These are phyloP conservation scores for Benincasa hispida DNA, from an alignment of 306 rosid species.

Conservation along the genomic window DNA sequence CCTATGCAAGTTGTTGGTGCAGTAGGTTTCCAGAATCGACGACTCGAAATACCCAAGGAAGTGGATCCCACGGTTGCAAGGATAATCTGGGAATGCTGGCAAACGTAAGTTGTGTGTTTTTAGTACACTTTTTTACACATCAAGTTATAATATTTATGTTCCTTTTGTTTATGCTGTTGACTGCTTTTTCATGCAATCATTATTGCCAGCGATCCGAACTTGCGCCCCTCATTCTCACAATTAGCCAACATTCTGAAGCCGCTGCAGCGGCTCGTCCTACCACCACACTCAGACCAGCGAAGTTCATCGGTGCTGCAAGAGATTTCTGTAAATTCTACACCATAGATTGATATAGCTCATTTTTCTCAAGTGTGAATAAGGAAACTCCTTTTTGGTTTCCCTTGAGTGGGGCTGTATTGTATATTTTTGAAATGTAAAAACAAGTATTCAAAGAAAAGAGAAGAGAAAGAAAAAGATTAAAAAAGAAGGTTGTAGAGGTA, in stretches of 20 bases:
- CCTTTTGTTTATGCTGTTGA: neutral
- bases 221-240: conserved; percentile 83
- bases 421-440: conserved; percentile 2
- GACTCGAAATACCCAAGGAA: conserved; percentile 92
- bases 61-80: conserved; percentile 80
- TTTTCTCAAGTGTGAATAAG: conserved; percentile 46
- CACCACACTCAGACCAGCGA: conserved; percentile 57
- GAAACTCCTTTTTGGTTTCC: conserved; percentile 11
- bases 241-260: conserved; percentile 71
- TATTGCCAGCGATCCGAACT: conserved; percentile 66
- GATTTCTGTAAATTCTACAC: conserved; percentile 74
- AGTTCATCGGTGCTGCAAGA: conserved; percentile 52
- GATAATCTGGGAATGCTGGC: conserved; percentile 97
- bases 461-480: neutral
- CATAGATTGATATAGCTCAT: conserved; percentile 35
- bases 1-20: conserved; percentile 99
- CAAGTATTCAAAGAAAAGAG: neutral
- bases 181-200: conserved; percentile 10
- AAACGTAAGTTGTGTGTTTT: conserved; percentile 47
- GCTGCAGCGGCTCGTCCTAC: conserved; percentile 58
- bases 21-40: conserved; percentile 92
- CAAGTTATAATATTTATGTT: neutral
- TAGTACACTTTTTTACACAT: neutral
- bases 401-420: conserved; percentile 6
- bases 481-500: conserved; percentile 10